Base-by-base conservation (phyloP, 2,329 filamentous ascomycete genomes). In the Phaeosphaeriaceae sp. region DNA sequence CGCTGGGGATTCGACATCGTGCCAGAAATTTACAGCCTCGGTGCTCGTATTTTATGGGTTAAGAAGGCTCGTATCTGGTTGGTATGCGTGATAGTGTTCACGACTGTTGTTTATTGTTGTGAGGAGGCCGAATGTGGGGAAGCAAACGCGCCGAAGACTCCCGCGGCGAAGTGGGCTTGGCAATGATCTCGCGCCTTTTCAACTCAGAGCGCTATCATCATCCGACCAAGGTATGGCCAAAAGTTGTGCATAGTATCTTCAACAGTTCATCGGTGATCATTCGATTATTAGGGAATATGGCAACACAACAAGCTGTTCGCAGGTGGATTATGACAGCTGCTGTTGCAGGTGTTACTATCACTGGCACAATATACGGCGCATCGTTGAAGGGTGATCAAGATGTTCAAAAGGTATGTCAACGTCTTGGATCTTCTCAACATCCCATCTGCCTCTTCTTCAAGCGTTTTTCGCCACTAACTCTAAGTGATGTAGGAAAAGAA, bases 341-440 rank as follows among this genome's bases (percentile, higher is more conserved):
- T 3, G 77, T 86, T 15, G 77, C 81, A 8, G 77, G 80, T 13
- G 78, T 85, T 38, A 85, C 83, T 1, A 79, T 80, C 6, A 79
- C 78, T 1, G 84, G 84, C 42, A 77, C 82, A 4, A 76, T 81
- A 53, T 86, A 85, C 59, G 85, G 85, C 18, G 84, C 85, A 16
- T 78, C 79, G 6, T 56, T 87, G 51, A 86, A 85, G 66, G 79
- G 76, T 3, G 70, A 77, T 26, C 74, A 78, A 54, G 79, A 86
- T 41, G 67, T 74, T 30, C 75, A 76, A 46, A 68, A 83, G 75
- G 83, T 85, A 71, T 35, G 68, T 58, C 38, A 6, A 6, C 28
- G 29, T 23, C n/a, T n/a, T n/a, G n/a, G n/a, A n/a, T n/a, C n/a
- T n/a, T n/a, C n/a, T n/a, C n/a, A n/a, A n/a, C n/a, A n/a, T n/a